A percentile compares a stretch with the other conserved stretches of the same genome.
Evolutionary conservation across 1,284 basidiomycete species (phyloP).

Genomic region (Volvariella surrecta): DNA sequence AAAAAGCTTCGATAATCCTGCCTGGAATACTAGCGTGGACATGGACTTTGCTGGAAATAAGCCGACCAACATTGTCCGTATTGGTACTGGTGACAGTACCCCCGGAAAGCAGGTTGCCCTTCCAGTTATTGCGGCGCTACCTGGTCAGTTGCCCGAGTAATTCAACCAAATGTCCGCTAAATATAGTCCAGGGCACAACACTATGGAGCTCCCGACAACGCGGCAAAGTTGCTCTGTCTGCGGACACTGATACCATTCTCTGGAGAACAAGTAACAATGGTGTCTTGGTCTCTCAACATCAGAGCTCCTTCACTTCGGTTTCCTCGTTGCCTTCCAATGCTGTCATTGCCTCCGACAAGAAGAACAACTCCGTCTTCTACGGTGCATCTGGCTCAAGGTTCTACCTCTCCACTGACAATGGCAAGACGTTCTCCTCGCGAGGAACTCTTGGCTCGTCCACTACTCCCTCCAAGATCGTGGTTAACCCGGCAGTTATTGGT

Average conservation of each 20-base stretch:
- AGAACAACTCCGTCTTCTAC: slow-evolving; percentile 48
- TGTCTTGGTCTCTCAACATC: slow-evolving; percentile 43
- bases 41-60: slow-evolving; percentile 52
- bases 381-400: slow-evolving; percentile 44
- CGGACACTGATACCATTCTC: slow-evolving; percentile 46
- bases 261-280: slow-evolving; percentile 44
- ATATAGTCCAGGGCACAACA: slow-evolving; percentile 28
- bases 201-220: slow-evolving; percentile 43
- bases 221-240: slow-evolving; percentile 51
- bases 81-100: slow-evolving; percentile 37
- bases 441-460: slow-evolving; percentile 40
- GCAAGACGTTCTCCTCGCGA: slow-evolving; percentile 37
- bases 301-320: slow-evolving; percentile 39
- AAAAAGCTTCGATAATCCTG: slow-evolving; percentile 35
- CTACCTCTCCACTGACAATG: slow-evolving; percentile 49
- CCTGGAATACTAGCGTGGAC: slow-evolving; percentile 42
- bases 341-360: slow-evolving; percentile 54
- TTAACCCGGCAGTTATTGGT: slow-evolving; percentile 40
- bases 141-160: slow-evolving; percentile 25
- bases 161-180: neutral
- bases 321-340: slow-evolving; percentile 41
- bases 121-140: slow-evolving; percentile 45
- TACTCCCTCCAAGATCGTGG: slow-evolving; percentile 40
- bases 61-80: slow-evolving; percentile 44
- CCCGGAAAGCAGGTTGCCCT: slow-evolving; percentile 46